Percentiles rank a stretch among this genome's conserved stretches.
Evolutionary conservation across 305 asterid species (phyloP).

Genomic region (Solanum aculeatissimum): DNA sequence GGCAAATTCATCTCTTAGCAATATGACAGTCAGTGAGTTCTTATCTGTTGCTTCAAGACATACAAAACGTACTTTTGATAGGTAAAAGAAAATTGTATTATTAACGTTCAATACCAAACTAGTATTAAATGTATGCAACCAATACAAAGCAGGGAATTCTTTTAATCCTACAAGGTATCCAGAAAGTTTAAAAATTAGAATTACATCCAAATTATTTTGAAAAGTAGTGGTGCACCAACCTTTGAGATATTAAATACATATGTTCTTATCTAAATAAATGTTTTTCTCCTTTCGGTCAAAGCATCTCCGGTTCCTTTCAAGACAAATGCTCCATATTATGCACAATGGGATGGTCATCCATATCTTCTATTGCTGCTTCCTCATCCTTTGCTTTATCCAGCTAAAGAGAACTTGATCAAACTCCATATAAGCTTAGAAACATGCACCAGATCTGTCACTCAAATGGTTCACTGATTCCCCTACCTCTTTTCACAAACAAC

Average conservation of each 20-base stretch:
- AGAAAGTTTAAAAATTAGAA: not conserved
- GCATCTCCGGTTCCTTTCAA: not conserved
- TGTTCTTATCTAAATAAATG: not conserved
- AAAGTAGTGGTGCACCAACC: not conserved
- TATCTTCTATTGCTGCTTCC: not conserved
- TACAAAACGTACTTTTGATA: not conserved
- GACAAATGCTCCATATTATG: not conserved
- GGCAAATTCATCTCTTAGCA: not conserved
- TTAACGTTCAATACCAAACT: not conserved
- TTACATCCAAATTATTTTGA: not conserved
- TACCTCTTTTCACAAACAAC: not conserved
- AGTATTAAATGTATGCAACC: not conserved
- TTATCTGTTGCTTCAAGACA: not conserved
- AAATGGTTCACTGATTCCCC: not conserved
- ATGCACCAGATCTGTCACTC: not conserved
- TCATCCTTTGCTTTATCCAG: not conserved
- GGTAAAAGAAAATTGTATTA: not conserved
- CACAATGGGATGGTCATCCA: not conserved
- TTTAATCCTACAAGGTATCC: not conserved
- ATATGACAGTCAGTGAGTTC: not conserved
- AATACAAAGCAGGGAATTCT: not conserved
- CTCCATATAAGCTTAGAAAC: not conserved
- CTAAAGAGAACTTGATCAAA: not conserved
- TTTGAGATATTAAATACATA: not conserved
- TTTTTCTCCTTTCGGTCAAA: not conserved